Conservation (phyloP, 2,329 filamentous ascomycete species). For the Cladobotryum mycophilum region DNA sequence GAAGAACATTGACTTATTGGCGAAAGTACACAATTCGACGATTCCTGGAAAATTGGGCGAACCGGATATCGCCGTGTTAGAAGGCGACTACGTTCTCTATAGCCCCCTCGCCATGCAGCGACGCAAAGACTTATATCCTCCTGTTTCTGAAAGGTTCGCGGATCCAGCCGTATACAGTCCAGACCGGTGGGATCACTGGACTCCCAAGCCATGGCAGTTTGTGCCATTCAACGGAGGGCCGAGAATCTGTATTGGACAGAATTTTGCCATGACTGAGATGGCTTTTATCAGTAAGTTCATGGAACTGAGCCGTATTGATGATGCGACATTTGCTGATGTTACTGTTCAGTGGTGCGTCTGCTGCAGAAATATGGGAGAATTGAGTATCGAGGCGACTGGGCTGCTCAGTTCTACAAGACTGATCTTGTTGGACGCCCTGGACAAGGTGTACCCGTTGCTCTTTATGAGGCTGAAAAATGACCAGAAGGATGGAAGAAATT, state of each 20-base stretch:
- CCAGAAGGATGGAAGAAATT: neutral
- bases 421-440: constrained; percentile 39
- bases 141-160: constrained; percentile 38
- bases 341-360: constrained; percentile 37
- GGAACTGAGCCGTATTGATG: no score
- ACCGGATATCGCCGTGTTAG: constrained; percentile 54
- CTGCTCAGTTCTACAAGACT: constrained; percentile 37
- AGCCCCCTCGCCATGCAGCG: constrained; percentile 68
- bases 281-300: constrained; percentile 16
- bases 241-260: constrained; percentile 70
- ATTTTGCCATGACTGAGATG: constrained; percentile 76
- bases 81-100: constrained; percentile 61
- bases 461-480: constrained; percentile 25
- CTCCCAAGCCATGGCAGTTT: constrained; percentile 63
- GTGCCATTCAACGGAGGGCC: constrained; percentile 72
- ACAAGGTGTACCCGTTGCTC: constrained; percentile 35
- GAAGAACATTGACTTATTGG: neutral
- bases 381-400: constrained; percentile 42
- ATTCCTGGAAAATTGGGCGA: constrained; percentile 62
- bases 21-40: constrained; percentile 58
- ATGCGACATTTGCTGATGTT: no score
- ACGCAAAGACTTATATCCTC: constrained; percentile 54
- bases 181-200: constrained; percentile 59
- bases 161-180: constrained; percentile 52
- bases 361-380: constrained; percentile 54